phyloP scores from a whole-genome alignment of 495 filamentous ascomycete species.

The Paragyromitra xinjiangensis region DNA sequence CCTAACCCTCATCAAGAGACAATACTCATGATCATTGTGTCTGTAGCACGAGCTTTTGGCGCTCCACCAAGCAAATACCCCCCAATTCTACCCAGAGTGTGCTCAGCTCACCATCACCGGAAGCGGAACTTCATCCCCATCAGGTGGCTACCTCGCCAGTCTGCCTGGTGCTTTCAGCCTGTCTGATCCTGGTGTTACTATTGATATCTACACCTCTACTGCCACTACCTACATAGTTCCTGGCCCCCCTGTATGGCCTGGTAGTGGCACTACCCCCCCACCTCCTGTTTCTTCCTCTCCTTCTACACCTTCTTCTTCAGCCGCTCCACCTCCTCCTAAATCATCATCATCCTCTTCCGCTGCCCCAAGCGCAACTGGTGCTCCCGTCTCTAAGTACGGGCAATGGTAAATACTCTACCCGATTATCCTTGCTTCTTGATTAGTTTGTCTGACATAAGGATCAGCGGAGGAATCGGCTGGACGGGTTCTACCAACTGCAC shows the following conservation, averaged over 20 bases:
- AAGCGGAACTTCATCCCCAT: constrained; percentile 62
- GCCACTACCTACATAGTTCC: constrained; percentile 64
- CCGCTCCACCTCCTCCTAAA: neutral
- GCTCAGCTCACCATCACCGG: constrained; percentile 66
- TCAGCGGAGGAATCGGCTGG: constrained; percentile 43
- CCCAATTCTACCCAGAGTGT: constrained; percentile 71
- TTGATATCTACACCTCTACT: constrained; percentile 63
- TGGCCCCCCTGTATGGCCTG: constrained; percentile 65
- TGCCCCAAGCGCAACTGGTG: constrained; percentile 15
- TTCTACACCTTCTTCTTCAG: constrained; percentile 11
- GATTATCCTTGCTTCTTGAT: neutral
- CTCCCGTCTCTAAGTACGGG: constrained; percentile 32
- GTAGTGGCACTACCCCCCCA: constrained; percentile 34
- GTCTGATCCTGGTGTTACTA: constrained; percentile 64
- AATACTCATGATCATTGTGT: neutral
- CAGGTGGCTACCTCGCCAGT: constrained; percentile 60
- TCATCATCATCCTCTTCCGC: neutral
- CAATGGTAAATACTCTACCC: constrained; percentile 38
- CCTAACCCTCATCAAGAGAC: neutral
- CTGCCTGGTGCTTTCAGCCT: constrained; percentile 66
- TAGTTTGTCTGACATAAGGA: constrained; percentile 7
- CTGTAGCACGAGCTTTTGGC: constrained; percentile 66
- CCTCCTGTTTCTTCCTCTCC: neutral
- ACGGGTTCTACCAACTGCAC: constrained; percentile 43
- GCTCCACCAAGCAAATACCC: constrained; percentile 68